Base-by-base conservation (phyloP, 2,329 filamentous ascomycete genomes). In the Pleurostoma richardsiae region DNA sequence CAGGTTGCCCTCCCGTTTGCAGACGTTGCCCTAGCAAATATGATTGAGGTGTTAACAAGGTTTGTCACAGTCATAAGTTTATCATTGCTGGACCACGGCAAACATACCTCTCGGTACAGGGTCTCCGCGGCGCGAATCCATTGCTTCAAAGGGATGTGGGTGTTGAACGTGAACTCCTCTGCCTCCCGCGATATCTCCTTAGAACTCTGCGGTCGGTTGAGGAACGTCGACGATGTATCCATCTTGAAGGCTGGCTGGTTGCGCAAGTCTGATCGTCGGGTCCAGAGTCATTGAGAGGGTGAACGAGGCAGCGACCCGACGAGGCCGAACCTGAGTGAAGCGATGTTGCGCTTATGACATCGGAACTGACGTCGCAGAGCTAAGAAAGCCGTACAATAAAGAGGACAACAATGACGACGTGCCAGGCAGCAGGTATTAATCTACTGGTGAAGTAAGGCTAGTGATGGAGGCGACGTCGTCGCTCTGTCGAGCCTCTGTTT, bases 71-170 rank as follows among this genome's bases (percentile, higher is more conserved):
- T 19, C 19, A 19, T 19, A 19, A 19, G 19, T 2, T 2, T n/a
- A 36, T 36, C 33, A 36, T 36, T n/a, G 8, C 33, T 8, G 8
- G 33, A 8, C 33, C 33, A 36, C 8, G 33, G 19, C 40, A 19
- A n/a, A 64, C 75, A 43, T 56, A 95, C 90, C 79, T 96, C 88
- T 66, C 89, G 86, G 51, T 86, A 76, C 44, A 96, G 71, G 4
- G 85, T 88, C 50, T 87, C 83, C 5, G 90, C 88, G 3, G 90
- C 88, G 33, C 90, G 80, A 29, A 90, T 71, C 88, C 90, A 96
- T 63, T 86, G 83, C 54, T 85, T 86, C 47, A 97, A 75, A 3
- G 86, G 80, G 44, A 96, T 86, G 30, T 79, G 76, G 2, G 78
- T 76, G 62, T 90, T 88, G 70, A 91, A 97, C 48, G 86, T 82